Base-by-base conservation (phyloP, 1,284 basidiomycete genomes). In the Ganoderma lingzhi region DNA sequence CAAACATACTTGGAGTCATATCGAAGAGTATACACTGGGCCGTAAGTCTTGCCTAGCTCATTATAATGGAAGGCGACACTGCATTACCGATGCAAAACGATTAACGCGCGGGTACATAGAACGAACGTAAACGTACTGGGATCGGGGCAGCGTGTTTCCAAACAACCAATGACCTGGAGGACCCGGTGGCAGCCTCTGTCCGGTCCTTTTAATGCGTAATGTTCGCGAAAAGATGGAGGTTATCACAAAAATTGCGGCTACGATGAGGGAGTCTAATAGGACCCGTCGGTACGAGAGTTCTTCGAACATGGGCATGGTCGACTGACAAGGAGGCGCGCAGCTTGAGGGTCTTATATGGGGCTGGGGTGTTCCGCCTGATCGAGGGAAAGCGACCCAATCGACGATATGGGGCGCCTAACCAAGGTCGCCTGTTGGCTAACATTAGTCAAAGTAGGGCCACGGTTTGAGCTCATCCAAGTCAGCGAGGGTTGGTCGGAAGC, bases 151-250 rank as follows among this genome's bases (percentile, higher is more conserved):
- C 0, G 64, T 60, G 48, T 73, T 69, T 17, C 74, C 74, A 35
- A 71, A 70, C 2, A 75, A 55, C 74, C 74, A 75, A 53, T 75
- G 74, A 5, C 74, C 69, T 3, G 71, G 71, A 30, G 73, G 74
- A 30, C 74, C 70, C 14, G 74, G 74, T 15, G 74, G 74, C 9
- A 75, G 66, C 19, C 39, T 61, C 30, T 63, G 60, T 58, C 37
- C 41, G 15, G 62, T 35, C 62, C 61, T 64, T 2, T 35, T 63
- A 56, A 39, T 53, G 19, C 53, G 61, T 17, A 68, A 19, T 2
- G 30, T 6, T 8, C 64, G 62, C 6, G 32, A 51, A 8, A 42
- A 44, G 19, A 64, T 6, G 30, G 62, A 70, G 35, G 65, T 60
- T 10, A 63, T 19, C 14, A 30, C 45, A 4, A 35, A 58, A 41